These are phyloP conservation scores for Mycena citricolor DNA, from an alignment of 1,284 basidiomycete species.

Conservation along the genomic window DNA sequence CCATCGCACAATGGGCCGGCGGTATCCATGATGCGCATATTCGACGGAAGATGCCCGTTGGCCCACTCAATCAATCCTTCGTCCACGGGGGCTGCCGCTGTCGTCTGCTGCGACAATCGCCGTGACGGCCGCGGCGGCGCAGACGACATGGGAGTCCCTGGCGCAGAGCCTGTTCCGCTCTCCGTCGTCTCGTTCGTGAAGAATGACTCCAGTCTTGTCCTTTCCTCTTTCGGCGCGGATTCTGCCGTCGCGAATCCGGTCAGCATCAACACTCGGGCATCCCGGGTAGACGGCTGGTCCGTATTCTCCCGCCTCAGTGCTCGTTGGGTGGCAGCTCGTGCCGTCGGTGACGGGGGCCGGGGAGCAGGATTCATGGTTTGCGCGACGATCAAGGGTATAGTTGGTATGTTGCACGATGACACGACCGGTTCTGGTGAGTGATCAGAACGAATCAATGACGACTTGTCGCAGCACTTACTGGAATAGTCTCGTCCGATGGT, in stretches of 20 bases:
- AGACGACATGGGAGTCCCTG: constrained; percentile 25
- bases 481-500: constrained; percentile 93
- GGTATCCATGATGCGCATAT: constrained; percentile 60
- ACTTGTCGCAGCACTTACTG: constrained; percentile 49
- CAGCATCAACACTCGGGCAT: constrained; percentile 77
- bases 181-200: constrained; percentile 45
- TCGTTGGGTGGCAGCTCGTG: constrained; percentile 87
- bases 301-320: constrained; percentile 87
- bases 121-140: constrained; percentile 63
- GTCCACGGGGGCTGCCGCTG: constrained; percentile 40
- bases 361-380: constrained; percentile 96
- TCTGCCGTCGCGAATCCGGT: constrained; percentile 45
- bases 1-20: constrained; percentile 58
- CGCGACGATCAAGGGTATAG: constrained; percentile 91
- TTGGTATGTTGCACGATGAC: constrained; percentile 96
- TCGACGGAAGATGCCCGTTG: constrained; percentile 74
- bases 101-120: constrained; percentile 40
- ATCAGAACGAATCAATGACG: constrained; percentile 14
- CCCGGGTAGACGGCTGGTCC: constrained; percentile 84
- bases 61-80: constrained; percentile 78
- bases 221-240: constrained; percentile 43
- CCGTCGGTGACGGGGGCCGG: constrained; percentile 88
- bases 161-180: constrained; percentile 19
- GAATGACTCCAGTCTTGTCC: constrained; percentile 52
- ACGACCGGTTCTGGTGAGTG: constrained; percentile 77